Evolutionary conservation across 768 basidiomycete species (phyloP), one percentile per base, ranked within the genome.

Genomic region (Suillus clintonianus): DNA sequence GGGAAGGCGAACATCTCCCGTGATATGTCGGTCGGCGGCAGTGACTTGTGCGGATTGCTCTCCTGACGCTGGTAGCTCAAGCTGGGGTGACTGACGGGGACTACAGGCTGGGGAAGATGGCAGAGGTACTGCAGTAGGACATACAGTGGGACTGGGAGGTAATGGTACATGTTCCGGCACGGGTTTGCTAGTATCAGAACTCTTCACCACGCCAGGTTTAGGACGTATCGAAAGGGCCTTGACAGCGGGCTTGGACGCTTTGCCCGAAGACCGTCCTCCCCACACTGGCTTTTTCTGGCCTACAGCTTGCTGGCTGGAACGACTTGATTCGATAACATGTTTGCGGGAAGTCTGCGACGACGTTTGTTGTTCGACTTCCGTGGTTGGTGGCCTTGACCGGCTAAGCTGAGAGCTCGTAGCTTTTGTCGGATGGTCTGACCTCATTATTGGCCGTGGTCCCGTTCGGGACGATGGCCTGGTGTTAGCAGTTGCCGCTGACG

Each of bases 71-170:
- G 37, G 17, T 39, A 15, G 51, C 32, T 50, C 59, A 30, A 58
- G 27, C 36, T 60, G 32, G 30, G 22, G 14, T 39, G 24, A 24
- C 15, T 56, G 55, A 39, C 37, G 15, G 37, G 55, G 37, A 39
- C 36, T 39, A 27, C 24, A 39, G 24, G 14, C 15, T 22, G 65
- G 65, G 19, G 65, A 65, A 30, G 65, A 59, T 14, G 65, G 64
- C 8, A 65, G 57, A 36, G 65, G 57, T 19, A 67, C 59, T 30
- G 59, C 24, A 17, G 63, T 54, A 30, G 65, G 50, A 15, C 37
- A 34, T 59, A 30, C 6, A 27, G 27, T 30, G 24, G 64, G 64
- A 24, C 64, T 65, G 36, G 55, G 64, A 41, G 64, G 64, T 5
- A 65, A 37, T 15, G 64, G 64, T 11, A 65, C 24, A 17, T 56